Percentiles rank a stretch among this genome's conserved stretches.
These are phyloP conservation scores for Umbelopsis isabellina DNA, from an alignment of 192 early-diverging fungal species.

Conservation along the genomic window DNA sequence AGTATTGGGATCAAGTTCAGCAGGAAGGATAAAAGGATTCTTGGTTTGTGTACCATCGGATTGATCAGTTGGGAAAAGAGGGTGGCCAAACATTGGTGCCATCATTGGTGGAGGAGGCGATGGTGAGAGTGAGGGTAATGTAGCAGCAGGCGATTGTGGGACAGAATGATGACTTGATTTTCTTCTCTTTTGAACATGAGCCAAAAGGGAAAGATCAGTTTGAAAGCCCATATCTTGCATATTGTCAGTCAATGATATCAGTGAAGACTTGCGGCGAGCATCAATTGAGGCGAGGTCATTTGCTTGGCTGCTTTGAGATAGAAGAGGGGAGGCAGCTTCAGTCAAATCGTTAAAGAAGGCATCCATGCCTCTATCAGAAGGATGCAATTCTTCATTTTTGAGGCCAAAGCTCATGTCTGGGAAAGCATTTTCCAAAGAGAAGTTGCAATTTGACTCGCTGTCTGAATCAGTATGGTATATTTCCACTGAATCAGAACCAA, in stretches of 20 bases:
- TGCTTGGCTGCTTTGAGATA: no score
- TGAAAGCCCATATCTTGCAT: slow-evolving; percentile 17
- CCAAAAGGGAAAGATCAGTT: slow-evolving; percentile 1
- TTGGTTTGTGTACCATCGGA: neutral
- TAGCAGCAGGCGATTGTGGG: neutral
- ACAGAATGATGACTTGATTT: slow-evolving; percentile 11
- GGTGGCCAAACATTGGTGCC: neutral
- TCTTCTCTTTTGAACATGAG: slow-evolving; percentile 19
- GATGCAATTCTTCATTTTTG: slow-evolving; percentile 7
- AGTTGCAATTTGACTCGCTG: slow-evolving; percentile 9
- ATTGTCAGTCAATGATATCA: neutral
- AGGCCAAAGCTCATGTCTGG: slow-evolving; percentile 14
- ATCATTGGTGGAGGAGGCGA: slow-evolving; percentile 1
- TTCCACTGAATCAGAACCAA: slow-evolving; percentile 9
- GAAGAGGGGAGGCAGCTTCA: neutral
- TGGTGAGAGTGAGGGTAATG: slow-evolving; percentile 5
- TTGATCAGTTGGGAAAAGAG: neutral
- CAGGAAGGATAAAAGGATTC: slow-evolving; percentile 2
- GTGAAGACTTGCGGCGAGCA: slow-evolving; percentile 15
- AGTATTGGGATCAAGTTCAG: slow-evolving; percentile 9
- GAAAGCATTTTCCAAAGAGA: neutral
- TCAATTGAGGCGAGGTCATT: neutral
- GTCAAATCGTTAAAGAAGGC: slow-evolving; percentile 1
- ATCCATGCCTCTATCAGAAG: neutral
- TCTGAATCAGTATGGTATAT: slow-evolving; percentile 17